Base-by-base conservation (phyloP, 345 rosid species). In the Salix purpurea region DNA sequence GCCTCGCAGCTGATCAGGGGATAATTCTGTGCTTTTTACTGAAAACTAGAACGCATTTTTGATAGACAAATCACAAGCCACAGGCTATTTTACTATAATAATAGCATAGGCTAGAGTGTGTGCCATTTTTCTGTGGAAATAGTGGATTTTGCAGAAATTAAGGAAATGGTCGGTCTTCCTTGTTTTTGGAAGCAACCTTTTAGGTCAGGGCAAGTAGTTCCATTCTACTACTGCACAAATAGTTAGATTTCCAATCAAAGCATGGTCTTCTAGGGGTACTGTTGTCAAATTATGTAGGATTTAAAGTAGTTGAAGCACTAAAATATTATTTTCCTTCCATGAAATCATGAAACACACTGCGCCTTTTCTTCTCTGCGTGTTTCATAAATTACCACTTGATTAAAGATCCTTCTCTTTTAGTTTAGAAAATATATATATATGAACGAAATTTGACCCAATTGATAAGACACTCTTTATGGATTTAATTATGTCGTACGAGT, bases 91-190 rank as follows among this genome's bases (percentile, higher is more conserved):
- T 84, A 75, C 81, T 61, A 68, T 72, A 78, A 68, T 72, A 78
- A 50, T 75, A 73, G 65, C 36, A 32, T 66, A 46, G 54, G 36
- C 78, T 70, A 37, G 40, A 71, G 42, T 58, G 67, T 50, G 50
- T 58, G 68, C 74, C 60, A 30, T 69, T 36, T 58, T 60, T 54
- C 77, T 73, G 78, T 73, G 74, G 44, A 78, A 83, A 26, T 76
- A 74, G 72, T 75, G 74, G 73, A 71, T 76, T 85, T 84, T 81
- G 89, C 94, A 79, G 88, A 82, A 82, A 85, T 67, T 73, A 69
- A 66, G 81, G 76, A 56, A 24, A 78, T 56, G 94, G 96, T 92
- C 90, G 89, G 85, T 74, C 84, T 52, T 54, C 46, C 54, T 37
- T 78, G 77, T 64, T 78, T 50, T 65, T 77, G 67, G 39, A 72